Evolutionary conservation across 257 asterid genomes (phyloP), one percentile per base, ranked within the genome.

Genomic region (Solanum ossicruentum): DNA sequence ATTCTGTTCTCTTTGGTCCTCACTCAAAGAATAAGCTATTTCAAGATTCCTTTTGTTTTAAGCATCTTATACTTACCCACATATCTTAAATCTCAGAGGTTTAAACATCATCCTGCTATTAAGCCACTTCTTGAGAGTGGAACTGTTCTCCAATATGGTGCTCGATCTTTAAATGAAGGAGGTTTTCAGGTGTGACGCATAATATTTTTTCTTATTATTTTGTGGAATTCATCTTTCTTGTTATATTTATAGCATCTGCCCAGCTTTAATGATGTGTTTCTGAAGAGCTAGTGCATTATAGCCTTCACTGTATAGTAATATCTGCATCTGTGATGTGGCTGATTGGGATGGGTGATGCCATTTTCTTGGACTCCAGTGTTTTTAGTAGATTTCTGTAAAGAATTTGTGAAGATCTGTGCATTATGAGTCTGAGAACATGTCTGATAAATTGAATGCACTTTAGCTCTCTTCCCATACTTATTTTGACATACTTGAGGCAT

Each of bases 91-190:
- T 57, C 66, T 84, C 97, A 96, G 99, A 96, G 88, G 92, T 91
- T 96, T 82, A 96, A 96, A 91, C 93, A 89, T 86, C 99, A 96
- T 88, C 97, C 97, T 80, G 93, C 96, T 52, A 93, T 96, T 86
- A 91, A 89, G 87, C 92, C 95, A 87, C 89, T 96, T 86, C 97
- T 96, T 80, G 95, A 93, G 87, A 97, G 98, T 60, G 98, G 98
- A 83, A 90, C 90, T 0, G 93, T 90, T 84, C 96, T 96, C 26
- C 97, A 96, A 87, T 95, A 95, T 87, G 99, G 99, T 87, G 99
- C 99, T 88, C 98, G 98, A 73, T 89, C 96, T 73, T 90, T 96
- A 82, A 96, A 95, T 83, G 99, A 96, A 95, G 99, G 99, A 5
- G 99, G 99, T 75, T 96, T 89, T 91, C 99, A 96, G 98, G 99